Conservation (phyloP, 1,139 yeast genomes). For the Sugiyamaella xylanicola region DNA sequence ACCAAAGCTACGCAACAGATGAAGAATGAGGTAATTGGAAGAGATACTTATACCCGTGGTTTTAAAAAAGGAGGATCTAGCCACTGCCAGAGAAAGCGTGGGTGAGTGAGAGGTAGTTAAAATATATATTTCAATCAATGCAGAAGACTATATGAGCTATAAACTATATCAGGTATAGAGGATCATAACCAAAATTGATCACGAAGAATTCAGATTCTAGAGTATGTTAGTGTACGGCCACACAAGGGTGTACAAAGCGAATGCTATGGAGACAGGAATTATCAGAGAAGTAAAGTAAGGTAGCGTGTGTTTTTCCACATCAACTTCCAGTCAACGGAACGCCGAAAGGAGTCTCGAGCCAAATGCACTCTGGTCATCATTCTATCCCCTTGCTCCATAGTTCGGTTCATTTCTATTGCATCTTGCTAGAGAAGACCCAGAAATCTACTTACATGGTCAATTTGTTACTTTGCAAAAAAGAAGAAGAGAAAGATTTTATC, state of each 20-base stretch:
- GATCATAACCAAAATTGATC: too few relatives aligned
- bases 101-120: too few relatives aligned
- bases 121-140: too few relatives aligned
- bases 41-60: too few relatives aligned
- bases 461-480: constrained; percentile 1
- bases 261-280: not conserved
- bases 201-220: too few relatives aligned
- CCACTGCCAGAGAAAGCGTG: too few relatives aligned
- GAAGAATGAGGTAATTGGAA: too few relatives aligned
- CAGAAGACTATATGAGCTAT: too few relatives aligned
- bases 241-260: not conserved
- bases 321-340: constrained; percentile 52
- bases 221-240: not conserved
- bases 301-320: constrained; percentile 93
- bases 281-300: constrained; percentile 54
- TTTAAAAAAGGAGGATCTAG: too few relatives aligned
- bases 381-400: constrained; percentile 2
- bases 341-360: constrained; percentile 73
- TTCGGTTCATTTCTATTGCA: not conserved
- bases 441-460: constrained; percentile 12
- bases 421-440: too few relatives aligned
- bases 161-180: too few relatives aligned
- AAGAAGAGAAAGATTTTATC: not conserved
- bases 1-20: too few relatives aligned
- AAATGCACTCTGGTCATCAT: constrained; percentile 94